Conservation (phyloP, 805 yeast species). For the Lipomyces spencermartinsiae region DNA sequence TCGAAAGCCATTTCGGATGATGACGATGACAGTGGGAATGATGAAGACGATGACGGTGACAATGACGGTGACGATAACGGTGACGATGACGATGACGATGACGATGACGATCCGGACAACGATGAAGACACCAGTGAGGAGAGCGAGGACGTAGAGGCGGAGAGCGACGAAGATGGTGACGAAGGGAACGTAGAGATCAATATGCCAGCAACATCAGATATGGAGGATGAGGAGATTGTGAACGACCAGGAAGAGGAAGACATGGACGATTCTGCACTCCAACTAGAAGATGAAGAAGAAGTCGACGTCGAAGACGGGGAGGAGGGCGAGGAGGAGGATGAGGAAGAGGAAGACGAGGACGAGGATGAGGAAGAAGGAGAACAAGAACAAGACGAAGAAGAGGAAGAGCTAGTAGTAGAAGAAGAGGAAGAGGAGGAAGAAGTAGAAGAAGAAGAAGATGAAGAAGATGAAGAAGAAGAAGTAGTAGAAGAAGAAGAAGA, state of each 20-base stretch:
- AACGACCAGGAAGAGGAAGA: slow-evolving; percentile 4
- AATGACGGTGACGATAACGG: slow-evolving; percentile 15
- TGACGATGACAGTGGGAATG: slow-evolving; percentile 1
- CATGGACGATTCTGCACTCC: not conserved
- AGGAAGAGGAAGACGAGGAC: slow-evolving; percentile 10
- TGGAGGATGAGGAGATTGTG: slow-evolving; percentile 14
- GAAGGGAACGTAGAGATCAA: not conserved
- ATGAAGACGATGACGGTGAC: slow-evolving; percentile 5
- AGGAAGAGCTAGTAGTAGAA: slow-evolving; percentile 10
- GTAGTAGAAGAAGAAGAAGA: slow-evolving; percentile 15
- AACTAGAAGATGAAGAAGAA: slow-evolving; percentile 15
- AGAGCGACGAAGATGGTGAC: slow-evolving; percentile 30
- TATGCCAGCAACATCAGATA: not conserved
- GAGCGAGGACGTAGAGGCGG: not conserved
- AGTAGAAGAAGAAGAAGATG: slow-evolving; percentile 16
- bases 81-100: slow-evolving; percentile 10
- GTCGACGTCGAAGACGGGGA: slow-evolving; percentile 9
- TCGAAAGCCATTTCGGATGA: slow-evolving; percentile 5
- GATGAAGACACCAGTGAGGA: too few species aligned
- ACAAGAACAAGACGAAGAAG: not conserved
- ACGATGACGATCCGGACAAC: not conserved
- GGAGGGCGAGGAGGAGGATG: slow-evolving; percentile 26
- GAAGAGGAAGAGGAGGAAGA: slow-evolving; percentile 20
- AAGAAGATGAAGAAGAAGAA: slow-evolving; percentile 16
- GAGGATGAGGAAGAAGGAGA: not conserved